phyloP scores from a whole-genome alignment of 495 filamentous ascomycete genomes.

The Penicillium cosmopolitanum region DNA sequence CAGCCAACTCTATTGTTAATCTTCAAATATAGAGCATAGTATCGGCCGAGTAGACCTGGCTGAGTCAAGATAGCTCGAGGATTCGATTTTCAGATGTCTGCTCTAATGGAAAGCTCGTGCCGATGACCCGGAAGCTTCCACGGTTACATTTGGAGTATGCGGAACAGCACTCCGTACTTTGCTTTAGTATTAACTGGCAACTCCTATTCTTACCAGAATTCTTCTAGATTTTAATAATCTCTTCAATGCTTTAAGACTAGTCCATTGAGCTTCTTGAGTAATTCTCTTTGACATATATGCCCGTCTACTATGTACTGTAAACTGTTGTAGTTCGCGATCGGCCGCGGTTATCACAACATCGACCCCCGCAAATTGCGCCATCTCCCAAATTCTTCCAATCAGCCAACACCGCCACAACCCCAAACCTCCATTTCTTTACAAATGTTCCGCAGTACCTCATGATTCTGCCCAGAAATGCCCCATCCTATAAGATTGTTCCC shows the following conservation, averaged over 20 bases:
- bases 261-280: too few species aligned
- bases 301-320: too few species aligned
- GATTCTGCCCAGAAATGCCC: constrained; percentile 1
- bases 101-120: background rate
- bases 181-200: background rate
- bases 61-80: background rate
- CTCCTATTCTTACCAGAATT: too few species aligned
- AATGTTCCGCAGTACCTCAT: background rate
- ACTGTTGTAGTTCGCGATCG: constrained; percentile 7
- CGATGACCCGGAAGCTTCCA: background rate
- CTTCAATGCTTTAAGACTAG: too few species aligned
- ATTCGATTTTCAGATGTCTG: background rate
- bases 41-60: background rate
- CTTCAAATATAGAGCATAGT: background rate
- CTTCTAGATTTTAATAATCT: too few species aligned
- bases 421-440: background rate
- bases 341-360: constrained; percentile 36
- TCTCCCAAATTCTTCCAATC: constrained; percentile 23
- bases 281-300: too few species aligned
- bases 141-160: too few species aligned
- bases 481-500: constrained; percentile 15
- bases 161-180: background rate
- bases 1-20: background rate
- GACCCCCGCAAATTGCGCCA: constrained; percentile 38
- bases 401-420: constrained; percentile 8